Base-by-base conservation (phyloP, 2,329 filamentous ascomycete genomes). In the Graphilbum ipis-grandicollis region DNA sequence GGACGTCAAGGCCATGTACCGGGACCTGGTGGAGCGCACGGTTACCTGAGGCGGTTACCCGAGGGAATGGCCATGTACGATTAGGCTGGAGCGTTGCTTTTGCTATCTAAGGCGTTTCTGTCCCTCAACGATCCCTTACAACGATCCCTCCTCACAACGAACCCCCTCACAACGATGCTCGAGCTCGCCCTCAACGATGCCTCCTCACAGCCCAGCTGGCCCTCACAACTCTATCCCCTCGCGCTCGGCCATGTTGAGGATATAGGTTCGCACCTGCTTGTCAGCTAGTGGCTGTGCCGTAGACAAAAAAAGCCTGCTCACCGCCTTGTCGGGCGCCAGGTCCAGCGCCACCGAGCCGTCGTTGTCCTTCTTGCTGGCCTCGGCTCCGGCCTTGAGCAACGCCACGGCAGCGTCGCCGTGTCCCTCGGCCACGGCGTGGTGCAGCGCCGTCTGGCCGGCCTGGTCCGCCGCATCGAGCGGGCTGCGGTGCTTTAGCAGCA, bases 1-100 rank as follows among this genome's bases (percentile, higher is more conserved):
- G 45, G 90, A 98, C 62, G 67, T 98, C 54, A 98, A 98, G 64
- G 79, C 77, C 51, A 93, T 98, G 68, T 96, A 96, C 61, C 74
- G 84, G 46, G 88, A 96, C 52, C 59, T 98, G 54, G 80, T 93
- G 34, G 82, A 93, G 59, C 74, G 77, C 51, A 88, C 83, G 40
- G 73, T 85, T 21, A 36, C 43, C 19, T 44, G 35, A 36, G 6
- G 21, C 21, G 21, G n/a, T n/a, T n/a, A n/a, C n/a, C n/a, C n/a
- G n/a, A n/a, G n/a, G n/a, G n/a, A n/a, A n/a, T n/a, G n/a, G n/a
- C n/a, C n/a, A 14, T 9, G 25, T 23, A 19, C 18, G 15, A 31
- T 19, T 7, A 31, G 9, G 31, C 14, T n/a, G n/a, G n/a, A n/a
- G n/a, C n/a, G 31, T 19, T 15, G 3, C 13, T 35, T 18, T 14